Evolutionary conservation across 2,329 filamentous ascomycete genomes (phyloP).

Genomic region (Aspergillus vadensis): DNA sequence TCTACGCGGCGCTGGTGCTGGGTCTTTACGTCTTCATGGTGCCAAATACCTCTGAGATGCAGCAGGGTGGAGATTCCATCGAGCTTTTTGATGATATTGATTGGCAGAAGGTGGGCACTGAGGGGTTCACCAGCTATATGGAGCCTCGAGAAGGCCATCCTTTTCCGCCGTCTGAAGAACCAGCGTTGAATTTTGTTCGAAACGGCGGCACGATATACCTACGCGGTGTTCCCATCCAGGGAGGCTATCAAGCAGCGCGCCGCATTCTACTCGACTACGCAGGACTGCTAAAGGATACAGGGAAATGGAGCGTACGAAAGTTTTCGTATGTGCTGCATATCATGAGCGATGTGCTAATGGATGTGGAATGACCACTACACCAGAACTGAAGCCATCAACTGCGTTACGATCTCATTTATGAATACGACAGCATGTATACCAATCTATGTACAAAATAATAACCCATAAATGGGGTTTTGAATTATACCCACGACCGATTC

Average conservation of each 20-base stretch:
- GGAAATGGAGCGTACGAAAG: slow-evolving; percentile 54
- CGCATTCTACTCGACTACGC: slow-evolving; percentile 56
- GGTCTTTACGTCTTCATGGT: slow-evolving; percentile 57
- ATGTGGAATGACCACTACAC: slow-evolving; percentile 31
- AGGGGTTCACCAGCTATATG: slow-evolving; percentile 48
- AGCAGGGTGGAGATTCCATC: slow-evolving; percentile 36
- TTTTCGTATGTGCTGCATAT: slow-evolving; percentile 57
- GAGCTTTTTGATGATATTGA: slow-evolving; percentile 54
- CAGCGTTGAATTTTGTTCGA: slow-evolving; percentile 49
- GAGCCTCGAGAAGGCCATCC: slow-evolving; percentile 33
- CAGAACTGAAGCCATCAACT: too few relatives aligned
- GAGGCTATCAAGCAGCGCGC: slow-evolving; percentile 55
- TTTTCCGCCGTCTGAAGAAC: slow-evolving; percentile 34
- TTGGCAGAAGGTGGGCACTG: slow-evolving; percentile 50
- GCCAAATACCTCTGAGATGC: slow-evolving; percentile 25
- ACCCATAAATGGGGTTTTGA: background rate
- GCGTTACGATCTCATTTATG: background rate
- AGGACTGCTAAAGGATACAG: slow-evolving; percentile 55
- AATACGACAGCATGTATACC: background rate
- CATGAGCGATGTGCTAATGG: slow-evolving; percentile 54
- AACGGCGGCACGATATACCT: slow-evolving; percentile 53
- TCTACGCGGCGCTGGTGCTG: slow-evolving; percentile 54
- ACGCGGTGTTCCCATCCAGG: slow-evolving; percentile 51
- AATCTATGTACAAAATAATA: background rate
- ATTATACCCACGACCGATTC: slow-evolving; percentile 13